phyloP scores from a whole-genome alignment of 768 basidiomycete species.

The Agrocybe pediades region DNA sequence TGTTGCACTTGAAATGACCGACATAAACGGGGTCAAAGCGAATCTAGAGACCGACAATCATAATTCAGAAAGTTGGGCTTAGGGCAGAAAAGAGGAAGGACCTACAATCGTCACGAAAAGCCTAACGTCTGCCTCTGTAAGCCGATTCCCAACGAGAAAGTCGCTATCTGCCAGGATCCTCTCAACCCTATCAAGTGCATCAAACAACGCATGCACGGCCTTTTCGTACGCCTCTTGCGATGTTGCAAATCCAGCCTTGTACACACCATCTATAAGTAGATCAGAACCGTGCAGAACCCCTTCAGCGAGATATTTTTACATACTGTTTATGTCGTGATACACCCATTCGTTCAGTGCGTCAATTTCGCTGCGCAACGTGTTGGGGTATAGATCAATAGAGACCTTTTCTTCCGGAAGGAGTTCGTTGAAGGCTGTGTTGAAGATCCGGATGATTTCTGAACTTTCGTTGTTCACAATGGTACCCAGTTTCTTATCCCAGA shows the following conservation, averaged over 20 bases:
- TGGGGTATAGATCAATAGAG: constrained; percentile 77
- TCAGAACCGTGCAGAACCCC: neutral
- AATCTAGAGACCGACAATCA: constrained; percentile 41
- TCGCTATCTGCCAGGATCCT: constrained; percentile 74
- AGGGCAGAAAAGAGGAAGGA: constrained; percentile 6
- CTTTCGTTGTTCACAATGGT: constrained; percentile 97
- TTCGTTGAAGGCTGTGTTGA: constrained; percentile 86
- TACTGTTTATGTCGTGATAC: constrained; percentile 84
- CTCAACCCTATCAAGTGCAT: constrained; percentile 81
- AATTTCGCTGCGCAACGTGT: constrained; percentile 69
- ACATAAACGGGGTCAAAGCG: constrained; percentile 92
- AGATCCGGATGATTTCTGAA: constrained; percentile 91
- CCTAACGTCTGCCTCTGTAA: constrained; percentile 86
- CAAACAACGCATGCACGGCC: constrained; percentile 75
- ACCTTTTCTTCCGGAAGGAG: constrained; percentile 66
- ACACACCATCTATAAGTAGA: constrained; percentile 68
- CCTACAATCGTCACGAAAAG: constrained; percentile 92
- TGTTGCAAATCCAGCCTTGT: constrained; percentile 86
- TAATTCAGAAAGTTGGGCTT: neutral
- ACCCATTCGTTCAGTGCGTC: constrained; percentile 87
- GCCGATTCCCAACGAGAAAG: constrained; percentile 77
- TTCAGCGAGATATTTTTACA: constrained; percentile 21
- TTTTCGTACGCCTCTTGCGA: constrained; percentile 79
- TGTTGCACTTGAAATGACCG: constrained; percentile 93
- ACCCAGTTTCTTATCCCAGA: constrained; percentile 90